Conservation (phyloP, 192 early-diverging fungal species). For the Podila horticola region DNA sequence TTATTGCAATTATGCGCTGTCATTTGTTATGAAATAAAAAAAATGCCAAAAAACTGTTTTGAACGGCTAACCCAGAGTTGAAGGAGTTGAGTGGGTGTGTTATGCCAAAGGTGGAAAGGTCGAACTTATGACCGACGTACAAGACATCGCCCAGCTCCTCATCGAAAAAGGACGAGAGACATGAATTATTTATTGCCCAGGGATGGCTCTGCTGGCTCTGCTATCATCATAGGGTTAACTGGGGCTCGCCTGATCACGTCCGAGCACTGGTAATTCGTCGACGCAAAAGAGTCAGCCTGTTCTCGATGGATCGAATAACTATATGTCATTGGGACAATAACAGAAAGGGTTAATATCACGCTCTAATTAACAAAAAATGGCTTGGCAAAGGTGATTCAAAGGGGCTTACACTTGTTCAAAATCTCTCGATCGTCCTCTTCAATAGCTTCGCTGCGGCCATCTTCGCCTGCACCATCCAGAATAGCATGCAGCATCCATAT, state of each 20-base stretch:
- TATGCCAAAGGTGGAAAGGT: too few species aligned
- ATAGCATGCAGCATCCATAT: slow-evolving; percentile 83
- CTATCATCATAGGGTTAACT: background rate
- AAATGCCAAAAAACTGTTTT: too few species aligned
- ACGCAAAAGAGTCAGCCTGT: slow-evolving; percentile 23
- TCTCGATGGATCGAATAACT: slow-evolving; percentile 45
- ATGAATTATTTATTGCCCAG: too few species aligned
- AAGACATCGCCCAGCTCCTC: too few species aligned
- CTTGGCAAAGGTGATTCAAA: background rate
- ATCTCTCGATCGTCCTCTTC: slow-evolving; percentile 65
- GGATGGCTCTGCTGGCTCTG: too few species aligned
- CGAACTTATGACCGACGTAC: too few species aligned
- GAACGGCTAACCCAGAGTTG: too few species aligned
- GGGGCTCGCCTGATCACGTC: slow-evolving; percentile 4
- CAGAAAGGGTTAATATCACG: background rate
- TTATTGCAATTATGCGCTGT: too few species aligned
- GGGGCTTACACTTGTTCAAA: slow-evolving; percentile 60
- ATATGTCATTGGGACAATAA: background rate
- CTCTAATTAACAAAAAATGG: background rate
- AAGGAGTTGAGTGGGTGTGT: too few species aligned
- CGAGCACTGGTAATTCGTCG: slow-evolving; percentile 21
- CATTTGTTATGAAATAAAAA: too few species aligned
- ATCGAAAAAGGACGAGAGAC: too few species aligned
- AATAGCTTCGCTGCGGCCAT: slow-evolving; percentile 55
- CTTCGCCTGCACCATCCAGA: slow-evolving; percentile 57